Percentiles rank a stretch among this genome's conserved stretches.
These are phyloP conservation scores for Trametes versicolor DNA, from an alignment of 1,284 basidiomycete genomes.

Conservation along the genomic window DNA sequence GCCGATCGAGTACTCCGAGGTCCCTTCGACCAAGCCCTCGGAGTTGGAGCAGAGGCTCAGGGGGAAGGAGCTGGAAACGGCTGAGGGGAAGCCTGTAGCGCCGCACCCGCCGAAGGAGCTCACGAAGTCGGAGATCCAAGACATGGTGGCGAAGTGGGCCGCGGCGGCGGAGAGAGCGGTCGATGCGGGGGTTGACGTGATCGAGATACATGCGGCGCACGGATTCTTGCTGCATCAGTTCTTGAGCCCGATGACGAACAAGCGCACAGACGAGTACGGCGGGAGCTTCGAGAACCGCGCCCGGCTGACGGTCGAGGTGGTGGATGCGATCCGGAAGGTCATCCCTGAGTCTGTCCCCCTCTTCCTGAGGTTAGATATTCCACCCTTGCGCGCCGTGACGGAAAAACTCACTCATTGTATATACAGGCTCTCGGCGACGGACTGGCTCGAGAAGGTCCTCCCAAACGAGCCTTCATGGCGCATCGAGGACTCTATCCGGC, in stretches of 20 bases:
- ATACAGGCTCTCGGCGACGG: conserved; percentile 48
- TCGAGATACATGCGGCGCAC: conserved; percentile 53
- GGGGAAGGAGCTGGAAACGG: no score
- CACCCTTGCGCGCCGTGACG: no score
- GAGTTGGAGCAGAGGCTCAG: no score
- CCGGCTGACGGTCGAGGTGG: conserved; percentile 57
- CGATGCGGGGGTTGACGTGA: conserved; percentile 56
- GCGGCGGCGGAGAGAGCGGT: conserved; percentile 63
- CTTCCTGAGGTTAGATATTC: conserved; percentile 60
- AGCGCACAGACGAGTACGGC: conserved; percentile 68
- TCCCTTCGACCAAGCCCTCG: conserved; percentile 45
- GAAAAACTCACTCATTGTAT: no score
- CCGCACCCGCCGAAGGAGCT: conserved; percentile 60
- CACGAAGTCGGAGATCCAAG: conserved; percentile 61
- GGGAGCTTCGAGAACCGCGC: conserved; percentile 63
- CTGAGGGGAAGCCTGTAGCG: no score
- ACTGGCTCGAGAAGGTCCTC: conserved; percentile 61
- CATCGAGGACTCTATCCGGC: conserved; percentile 60
- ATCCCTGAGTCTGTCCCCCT: conserved; percentile 72
- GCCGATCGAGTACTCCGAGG: conserved; percentile 59
- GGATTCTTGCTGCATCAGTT: conserved; percentile 55
- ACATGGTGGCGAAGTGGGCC: conserved; percentile 67
- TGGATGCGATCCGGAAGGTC: conserved; percentile 56
- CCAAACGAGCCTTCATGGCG: conserved; percentile 59
- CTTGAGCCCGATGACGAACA: conserved; percentile 63